phyloP scores from a whole-genome alignment of 805 yeast genomes.

The Nakazawaea anatomiae region DNA sequence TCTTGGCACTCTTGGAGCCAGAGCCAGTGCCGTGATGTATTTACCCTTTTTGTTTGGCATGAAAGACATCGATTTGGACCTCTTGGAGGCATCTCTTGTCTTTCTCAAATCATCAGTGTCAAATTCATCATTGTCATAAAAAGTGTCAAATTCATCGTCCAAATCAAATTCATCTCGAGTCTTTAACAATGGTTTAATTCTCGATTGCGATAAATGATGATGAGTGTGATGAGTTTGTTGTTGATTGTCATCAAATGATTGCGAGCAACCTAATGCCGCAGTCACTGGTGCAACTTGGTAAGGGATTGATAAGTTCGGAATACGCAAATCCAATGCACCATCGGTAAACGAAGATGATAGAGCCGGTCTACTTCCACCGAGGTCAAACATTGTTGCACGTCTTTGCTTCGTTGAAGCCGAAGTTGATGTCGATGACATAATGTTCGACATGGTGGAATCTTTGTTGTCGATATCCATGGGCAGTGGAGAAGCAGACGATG shows the following conservation, averaged over 20 bases:
- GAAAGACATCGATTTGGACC: conserved; percentile 64
- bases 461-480: conserved; percentile 7
- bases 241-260: neutral
- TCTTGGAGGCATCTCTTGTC: conserved; percentile 32
- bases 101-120: conserved; percentile 31
- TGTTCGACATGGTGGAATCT: neutral
- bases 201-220: neutral
- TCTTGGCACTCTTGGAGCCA: conserved; percentile 75
- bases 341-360: conserved; percentile 5
- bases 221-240: neutral
- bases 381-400: conserved; percentile 48
- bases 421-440: neutral
- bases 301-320: conserved; percentile 47
- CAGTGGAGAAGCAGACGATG: conserved; percentile 7
- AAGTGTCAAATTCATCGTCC: conserved; percentile 19
- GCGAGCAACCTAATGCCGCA: conserved; percentile 42
- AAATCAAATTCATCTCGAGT: conserved; percentile 33
- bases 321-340: conserved; percentile 8
- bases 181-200: conserved; percentile 1
- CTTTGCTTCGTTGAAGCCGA: conserved; percentile 28
- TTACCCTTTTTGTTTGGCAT: conserved; percentile 45
- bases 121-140: conserved; percentile 28
- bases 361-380: conserved; percentile 36
- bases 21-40: conserved; percentile 70
- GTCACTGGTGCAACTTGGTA: conserved; percentile 76